phyloP scores from a whole-genome alignment of 2,329 filamentous ascomycete species.

The Verticillium nubilum region DNA sequence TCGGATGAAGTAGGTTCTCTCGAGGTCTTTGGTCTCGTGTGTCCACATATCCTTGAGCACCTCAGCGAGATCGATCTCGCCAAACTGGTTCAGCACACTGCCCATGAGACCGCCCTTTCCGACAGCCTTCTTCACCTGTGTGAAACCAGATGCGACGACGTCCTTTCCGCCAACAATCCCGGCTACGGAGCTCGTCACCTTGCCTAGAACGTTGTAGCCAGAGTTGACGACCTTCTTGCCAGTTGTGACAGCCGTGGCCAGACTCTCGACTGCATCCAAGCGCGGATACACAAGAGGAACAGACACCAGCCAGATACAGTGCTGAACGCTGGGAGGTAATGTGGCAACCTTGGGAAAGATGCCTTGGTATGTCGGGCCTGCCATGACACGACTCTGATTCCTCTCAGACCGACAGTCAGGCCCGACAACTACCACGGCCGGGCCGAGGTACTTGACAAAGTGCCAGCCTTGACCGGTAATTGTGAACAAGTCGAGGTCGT shows the following conservation, averaged over 20 bases:
- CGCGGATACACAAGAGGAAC: slow-evolving; percentile 89
- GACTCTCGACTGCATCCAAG: slow-evolving; percentile 83
- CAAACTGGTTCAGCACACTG: slow-evolving; percentile 90
- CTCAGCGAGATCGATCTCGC: slow-evolving; percentile 90
- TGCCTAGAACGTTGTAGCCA: slow-evolving; percentile 92
- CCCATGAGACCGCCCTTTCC: slow-evolving; percentile 96
- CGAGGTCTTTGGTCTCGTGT: slow-evolving; percentile 94
- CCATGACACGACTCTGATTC: slow-evolving; percentile 86
- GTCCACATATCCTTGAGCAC: slow-evolving; percentile 97
- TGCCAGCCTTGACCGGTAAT: slow-evolving; percentile 98
- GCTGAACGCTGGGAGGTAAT: slow-evolving; percentile 86
- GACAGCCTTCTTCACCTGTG: slow-evolving; percentile 91
- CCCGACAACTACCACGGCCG: slow-evolving; percentile 82
- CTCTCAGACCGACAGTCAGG: slow-evolving; percentile 89
- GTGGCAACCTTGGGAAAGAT: slow-evolving; percentile 93
- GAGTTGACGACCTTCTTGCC: slow-evolving; percentile 97
- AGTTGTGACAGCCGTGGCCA: slow-evolving; percentile 86
- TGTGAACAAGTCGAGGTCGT: slow-evolving; percentile 89
- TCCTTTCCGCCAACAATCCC: slow-evolving; percentile 94
- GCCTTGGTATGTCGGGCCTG: slow-evolving; percentile 93
- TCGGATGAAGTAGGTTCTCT: slow-evolving; percentile 92
- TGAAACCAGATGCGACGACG: slow-evolving; percentile 87
- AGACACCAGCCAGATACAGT: slow-evolving; percentile 93
- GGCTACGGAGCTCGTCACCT: slow-evolving; percentile 89
- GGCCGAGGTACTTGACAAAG: slow-evolving; percentile 94